These are phyloP conservation scores for Nitzschia inconspicua DNA, from an alignment of 108 stramenopile species.

Conservation along the genomic window DNA sequence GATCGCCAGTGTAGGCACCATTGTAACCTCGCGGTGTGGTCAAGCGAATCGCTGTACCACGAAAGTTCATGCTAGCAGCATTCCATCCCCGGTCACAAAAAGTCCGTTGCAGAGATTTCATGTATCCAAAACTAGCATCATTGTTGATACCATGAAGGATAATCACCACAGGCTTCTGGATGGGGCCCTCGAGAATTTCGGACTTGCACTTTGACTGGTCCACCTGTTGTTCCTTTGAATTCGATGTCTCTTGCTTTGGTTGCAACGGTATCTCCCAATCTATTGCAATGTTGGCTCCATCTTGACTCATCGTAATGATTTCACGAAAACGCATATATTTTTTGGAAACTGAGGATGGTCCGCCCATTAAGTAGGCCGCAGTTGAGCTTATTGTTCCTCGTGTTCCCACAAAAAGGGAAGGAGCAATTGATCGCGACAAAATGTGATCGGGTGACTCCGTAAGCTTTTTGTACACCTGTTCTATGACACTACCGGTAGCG, in stretches of 20 bases:
- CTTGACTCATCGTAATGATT: conserved; percentile 58
- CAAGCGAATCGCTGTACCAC: conserved; percentile 59
- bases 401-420: conserved; percentile 76
- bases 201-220: no score
- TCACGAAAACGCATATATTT: conserved; percentile 52
- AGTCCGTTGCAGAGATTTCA: conserved; percentile 67
- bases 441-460: conserved; percentile 39
- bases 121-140: conserved; percentile 84
- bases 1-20: conserved; percentile 76
- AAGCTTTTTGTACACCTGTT: conserved; percentile 22
- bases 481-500: conserved; percentile 13
- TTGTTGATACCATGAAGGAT: conserved; percentile 87
- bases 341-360: conserved; percentile 24
- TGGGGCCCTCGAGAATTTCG: conserved; percentile 37
- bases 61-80: conserved; percentile 74
- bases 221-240: conserved; percentile 7
- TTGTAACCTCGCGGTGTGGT: conserved; percentile 74
- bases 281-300: conserved; percentile 67
- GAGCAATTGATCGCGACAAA: conserved; percentile 56
- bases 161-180: conserved; percentile 62
- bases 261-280: conserved; percentile 76
- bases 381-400: conserved; percentile 57
- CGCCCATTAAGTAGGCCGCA: conserved; percentile 65
- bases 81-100: conserved; percentile 78
- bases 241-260: neutral